phyloP scores from a whole-genome alignment of 352 stramenopile genomes.

The Globisporangium ultimum region DNA sequence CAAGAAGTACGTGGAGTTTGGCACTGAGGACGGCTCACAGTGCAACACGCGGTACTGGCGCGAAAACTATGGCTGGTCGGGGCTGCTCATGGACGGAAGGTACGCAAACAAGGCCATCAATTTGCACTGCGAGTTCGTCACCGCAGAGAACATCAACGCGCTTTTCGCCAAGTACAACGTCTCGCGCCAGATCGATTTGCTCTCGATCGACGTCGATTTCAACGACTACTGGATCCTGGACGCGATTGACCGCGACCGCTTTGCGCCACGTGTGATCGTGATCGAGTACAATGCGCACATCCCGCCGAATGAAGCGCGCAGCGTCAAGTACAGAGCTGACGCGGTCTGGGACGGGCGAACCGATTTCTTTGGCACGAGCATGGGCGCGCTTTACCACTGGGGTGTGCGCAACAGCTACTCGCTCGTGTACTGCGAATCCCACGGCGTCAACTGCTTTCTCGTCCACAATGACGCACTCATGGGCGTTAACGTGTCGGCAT shows the following conservation, averaged over 20 bases:
- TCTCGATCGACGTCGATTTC: conserved; percentile 76
- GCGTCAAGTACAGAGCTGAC: conserved; percentile 38
- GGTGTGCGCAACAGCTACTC: conserved; percentile 41
- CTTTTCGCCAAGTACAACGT: conserved; percentile 49
- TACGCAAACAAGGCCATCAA: conserved; percentile 42
- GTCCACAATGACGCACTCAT: conserved; percentile 44
- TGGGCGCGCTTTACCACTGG: conserved; percentile 49
- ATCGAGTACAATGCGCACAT: conserved; percentile 69
- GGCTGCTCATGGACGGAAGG: conserved; percentile 58
- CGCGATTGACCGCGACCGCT: conserved; percentile 37
- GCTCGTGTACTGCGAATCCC: conserved; percentile 77
- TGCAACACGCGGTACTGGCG: conserved; percentile 63
- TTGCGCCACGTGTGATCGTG: conserved; percentile 53
- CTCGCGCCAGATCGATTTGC: conserved; percentile 44
- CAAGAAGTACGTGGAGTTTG: conserved; percentile 64
- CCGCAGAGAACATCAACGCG: conserved; percentile 54
- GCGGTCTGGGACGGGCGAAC: conserved; percentile 44
- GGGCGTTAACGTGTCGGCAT: conserved; percentile 31
- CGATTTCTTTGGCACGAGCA: conserved; percentile 57
- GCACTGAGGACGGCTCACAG: conserved; percentile 44
- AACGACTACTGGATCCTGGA: conserved; percentile 72
- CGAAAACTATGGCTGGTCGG: conserved; percentile 44
- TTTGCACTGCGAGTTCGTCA: conserved; percentile 57
- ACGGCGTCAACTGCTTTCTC: conserved; percentile 75
- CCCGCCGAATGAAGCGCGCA: conserved; percentile 31